Conservation (phyloP, 441 rosid species). For the Aleurites moluccanus region DNA sequence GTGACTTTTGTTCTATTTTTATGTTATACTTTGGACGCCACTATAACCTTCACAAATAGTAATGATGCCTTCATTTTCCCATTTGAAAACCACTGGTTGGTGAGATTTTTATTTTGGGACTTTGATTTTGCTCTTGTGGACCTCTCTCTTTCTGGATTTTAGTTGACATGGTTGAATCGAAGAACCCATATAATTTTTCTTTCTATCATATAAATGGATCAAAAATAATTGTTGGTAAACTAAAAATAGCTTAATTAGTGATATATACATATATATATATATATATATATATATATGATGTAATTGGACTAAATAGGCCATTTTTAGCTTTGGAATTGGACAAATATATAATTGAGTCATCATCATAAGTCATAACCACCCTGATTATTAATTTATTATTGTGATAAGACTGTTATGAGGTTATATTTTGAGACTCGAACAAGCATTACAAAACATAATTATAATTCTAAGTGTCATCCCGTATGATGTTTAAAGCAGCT, state of each 20-base stretch:
- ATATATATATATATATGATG: too few relatives aligned
- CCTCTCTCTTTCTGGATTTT: slow-evolving; percentile 6
- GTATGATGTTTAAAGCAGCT: not conserved
- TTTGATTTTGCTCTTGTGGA: not conserved
- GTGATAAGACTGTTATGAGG: not conserved
- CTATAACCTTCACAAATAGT: slow-evolving; percentile 18
- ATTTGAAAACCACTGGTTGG: slow-evolving; percentile 8
- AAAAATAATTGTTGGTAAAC: slow-evolving; percentile 4
- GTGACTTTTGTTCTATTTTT: not conserved
- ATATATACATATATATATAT: too few relatives aligned
- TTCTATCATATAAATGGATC: not conserved
- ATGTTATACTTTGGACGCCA: slow-evolving; percentile 9
- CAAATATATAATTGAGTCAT: not conserved
- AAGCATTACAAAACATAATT: not conserved
- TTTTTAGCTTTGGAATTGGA: not conserved
- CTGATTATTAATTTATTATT: not conserved
- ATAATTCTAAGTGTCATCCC: not conserved
- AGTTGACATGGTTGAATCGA: slow-evolving; percentile 13
- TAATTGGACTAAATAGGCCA: slow-evolving; percentile 3
- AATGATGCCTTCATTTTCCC: not conserved
- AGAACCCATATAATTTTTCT: not conserved
- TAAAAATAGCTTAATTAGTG: not conserved
- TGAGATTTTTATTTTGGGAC: not conserved
- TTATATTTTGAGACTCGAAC: not conserved
- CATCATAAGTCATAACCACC: slow-evolving; percentile 1